Conservation (phyloP, 495 filamentous ascomycete species). For the Trichoderma orchidacearum region DNA sequence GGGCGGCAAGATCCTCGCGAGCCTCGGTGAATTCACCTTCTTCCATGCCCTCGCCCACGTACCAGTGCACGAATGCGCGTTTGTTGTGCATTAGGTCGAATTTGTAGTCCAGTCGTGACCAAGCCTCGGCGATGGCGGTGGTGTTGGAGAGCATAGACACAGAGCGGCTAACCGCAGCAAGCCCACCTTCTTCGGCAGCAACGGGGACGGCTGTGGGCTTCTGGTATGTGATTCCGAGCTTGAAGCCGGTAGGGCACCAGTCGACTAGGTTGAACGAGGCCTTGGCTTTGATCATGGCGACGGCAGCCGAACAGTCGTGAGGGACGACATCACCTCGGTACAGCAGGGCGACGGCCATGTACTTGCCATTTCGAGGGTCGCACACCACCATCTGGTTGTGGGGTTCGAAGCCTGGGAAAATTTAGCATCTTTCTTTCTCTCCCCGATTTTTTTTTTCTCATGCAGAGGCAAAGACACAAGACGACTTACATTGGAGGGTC, state of each 20-base stretch:
- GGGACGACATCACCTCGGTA: constrained; percentile 98
- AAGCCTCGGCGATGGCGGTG: constrained; percentile 93
- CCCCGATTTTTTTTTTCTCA: background rate
- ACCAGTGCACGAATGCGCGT: constrained; percentile 92
- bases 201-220: constrained; percentile 72
- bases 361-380: constrained; percentile 96
- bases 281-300: constrained; percentile 95
- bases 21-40: constrained; percentile 90
- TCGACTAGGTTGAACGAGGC: constrained; percentile 98
- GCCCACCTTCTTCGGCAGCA: constrained; percentile 85
- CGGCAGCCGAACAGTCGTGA: constrained; percentile 82
- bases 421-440: background rate
- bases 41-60: constrained; percentile 93
- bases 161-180: constrained; percentile 94
- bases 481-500: constrained; percentile 49
- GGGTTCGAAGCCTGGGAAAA: constrained; percentile 44
- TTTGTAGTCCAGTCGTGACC: constrained; percentile 80
- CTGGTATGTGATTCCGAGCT: constrained; percentile 99
- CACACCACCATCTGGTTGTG: constrained; percentile 98
- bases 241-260: constrained; percentile 99
- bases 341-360: constrained; percentile 96
- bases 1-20: constrained; percentile 75
- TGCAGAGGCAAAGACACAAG: no score
- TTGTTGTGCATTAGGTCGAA: constrained; percentile 97
- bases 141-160: constrained; percentile 99